These are phyloP conservation scores for Diplodia corticola DNA, from an alignment of 2,329 filamentous ascomycete genomes.

Conservation along the genomic window DNA sequence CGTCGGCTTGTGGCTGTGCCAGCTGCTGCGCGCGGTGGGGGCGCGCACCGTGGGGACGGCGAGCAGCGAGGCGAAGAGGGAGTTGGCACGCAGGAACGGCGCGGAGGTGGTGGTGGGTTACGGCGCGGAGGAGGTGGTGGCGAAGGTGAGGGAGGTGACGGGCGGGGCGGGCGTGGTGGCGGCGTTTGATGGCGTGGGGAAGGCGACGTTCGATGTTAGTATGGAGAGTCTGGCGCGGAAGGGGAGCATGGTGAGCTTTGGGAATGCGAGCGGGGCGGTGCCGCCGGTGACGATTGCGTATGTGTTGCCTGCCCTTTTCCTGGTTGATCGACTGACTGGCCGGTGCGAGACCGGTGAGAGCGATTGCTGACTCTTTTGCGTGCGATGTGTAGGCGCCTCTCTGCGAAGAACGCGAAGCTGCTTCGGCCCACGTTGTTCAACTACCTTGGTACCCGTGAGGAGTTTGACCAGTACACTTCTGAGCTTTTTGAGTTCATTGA, in stretches of 20 bases:
- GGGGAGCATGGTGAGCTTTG: conserved; percentile 75
- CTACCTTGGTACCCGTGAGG: conserved; percentile 69
- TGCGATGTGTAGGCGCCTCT: conserved; percentile 49
- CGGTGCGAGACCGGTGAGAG: not conserved
- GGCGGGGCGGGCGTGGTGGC: conserved; percentile 70
- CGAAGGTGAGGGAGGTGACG: conserved; percentile 67
- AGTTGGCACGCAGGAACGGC: conserved; percentile 67
- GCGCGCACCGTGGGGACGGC: conserved; percentile 80
- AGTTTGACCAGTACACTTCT: conserved; percentile 67
- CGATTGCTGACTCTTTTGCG: not conserved
- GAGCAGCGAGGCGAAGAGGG: conserved; percentile 69
- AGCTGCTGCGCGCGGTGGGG: conserved; percentile 71
- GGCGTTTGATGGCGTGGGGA: conserved; percentile 85
- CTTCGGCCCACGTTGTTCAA: conserved; percentile 71
- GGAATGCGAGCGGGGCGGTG: conserved; percentile 78
- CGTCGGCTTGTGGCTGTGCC: conserved; percentile 68
- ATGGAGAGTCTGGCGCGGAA: conserved; percentile 74
- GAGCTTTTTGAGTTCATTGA: conserved; percentile 74
- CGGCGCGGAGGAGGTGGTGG: conserved; percentile 57
- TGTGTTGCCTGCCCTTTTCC: conserved; percentile 47
- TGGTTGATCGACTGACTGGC: not conserved
- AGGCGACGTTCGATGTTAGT: conserved; percentile 77
- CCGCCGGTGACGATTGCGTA: conserved; percentile 64
- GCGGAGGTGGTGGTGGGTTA: conserved; percentile 75
- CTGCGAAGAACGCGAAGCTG: conserved; percentile 74